Evolutionary conservation across 2,329 filamentous ascomycete genomes (phyloP).

Genomic region (Sclerotinia subarctica): DNA sequence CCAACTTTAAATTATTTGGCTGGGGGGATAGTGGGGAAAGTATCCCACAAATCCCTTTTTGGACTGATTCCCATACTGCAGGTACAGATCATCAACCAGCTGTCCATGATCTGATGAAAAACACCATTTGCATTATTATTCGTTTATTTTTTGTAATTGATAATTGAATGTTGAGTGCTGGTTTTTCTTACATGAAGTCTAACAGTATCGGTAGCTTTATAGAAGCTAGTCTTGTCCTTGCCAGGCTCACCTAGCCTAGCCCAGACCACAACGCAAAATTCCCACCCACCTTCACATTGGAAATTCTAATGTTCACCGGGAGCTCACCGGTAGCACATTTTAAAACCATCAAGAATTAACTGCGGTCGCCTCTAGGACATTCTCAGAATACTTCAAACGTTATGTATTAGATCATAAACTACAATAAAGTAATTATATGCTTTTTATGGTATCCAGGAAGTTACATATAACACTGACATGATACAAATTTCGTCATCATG

Average conservation of each 20-base stretch:
- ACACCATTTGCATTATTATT: neutral
- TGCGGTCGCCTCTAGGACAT: neutral
- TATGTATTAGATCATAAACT: neutral
- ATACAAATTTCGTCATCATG: neutral
- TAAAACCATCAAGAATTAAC: no score
- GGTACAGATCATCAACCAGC: neutral
- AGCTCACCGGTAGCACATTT: neutral
- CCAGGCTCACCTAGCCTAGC: neutral
- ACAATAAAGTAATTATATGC: neutral
- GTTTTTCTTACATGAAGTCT: neutral
- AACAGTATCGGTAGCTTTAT: no score
- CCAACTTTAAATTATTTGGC: slow-evolving; percentile 8
- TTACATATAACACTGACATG: neutral
- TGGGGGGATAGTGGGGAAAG: slow-evolving; percentile 3
- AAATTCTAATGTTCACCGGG: neutral
- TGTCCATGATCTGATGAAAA: neutral
- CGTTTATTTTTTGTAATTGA: neutral
- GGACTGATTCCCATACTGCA: neutral
- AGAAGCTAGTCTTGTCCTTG: no score
- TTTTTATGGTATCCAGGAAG: neutral
- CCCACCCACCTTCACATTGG: neutral
- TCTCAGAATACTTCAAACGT: neutral
- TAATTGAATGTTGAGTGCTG: neutral
- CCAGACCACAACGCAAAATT: no score
- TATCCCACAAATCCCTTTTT: neutral